These are phyloP conservation scores for Byssoonygena ceratinophila DNA, from an alignment of 2,329 filamentous ascomycete genomes.

Conservation along the genomic window DNA sequence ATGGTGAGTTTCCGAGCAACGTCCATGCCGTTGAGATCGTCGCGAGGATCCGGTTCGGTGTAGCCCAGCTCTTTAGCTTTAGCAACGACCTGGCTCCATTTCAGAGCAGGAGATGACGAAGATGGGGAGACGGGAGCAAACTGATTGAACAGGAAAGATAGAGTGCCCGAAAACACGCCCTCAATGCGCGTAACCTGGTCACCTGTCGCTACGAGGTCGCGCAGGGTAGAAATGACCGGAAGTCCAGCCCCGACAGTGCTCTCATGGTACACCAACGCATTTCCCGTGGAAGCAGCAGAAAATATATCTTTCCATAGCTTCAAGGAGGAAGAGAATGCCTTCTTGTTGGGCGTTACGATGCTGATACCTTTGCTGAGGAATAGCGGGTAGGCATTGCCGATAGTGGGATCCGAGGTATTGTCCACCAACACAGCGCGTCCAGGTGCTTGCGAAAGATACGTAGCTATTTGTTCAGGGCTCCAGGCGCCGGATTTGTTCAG, in stretches of 20 bases:
- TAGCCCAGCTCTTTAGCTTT: slow-evolving; percentile 90
- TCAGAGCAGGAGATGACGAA: slow-evolving; percentile 38
- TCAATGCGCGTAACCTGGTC: slow-evolving; percentile 87
- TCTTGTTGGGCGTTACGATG: slow-evolving; percentile 96
- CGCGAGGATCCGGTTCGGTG: slow-evolving; percentile 76
- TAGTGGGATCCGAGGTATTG: slow-evolving; percentile 83
- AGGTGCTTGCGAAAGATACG: slow-evolving; percentile 68
- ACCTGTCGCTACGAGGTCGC: slow-evolving; percentile 87
- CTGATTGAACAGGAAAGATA: slow-evolving; percentile 96
- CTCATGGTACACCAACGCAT: slow-evolving; percentile 85
- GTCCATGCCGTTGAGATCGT: slow-evolving; percentile 78
- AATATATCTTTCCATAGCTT: slow-evolving; percentile 84
- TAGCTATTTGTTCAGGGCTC: slow-evolving; percentile 57
- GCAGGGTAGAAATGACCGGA: slow-evolving; percentile 84
- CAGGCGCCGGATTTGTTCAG: slow-evolving; percentile 43
- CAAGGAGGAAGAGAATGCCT: slow-evolving; percentile 78
- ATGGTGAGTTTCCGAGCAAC: slow-evolving; percentile 96
- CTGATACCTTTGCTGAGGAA: slow-evolving; percentile 74
- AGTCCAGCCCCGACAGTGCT: slow-evolving; percentile 87
- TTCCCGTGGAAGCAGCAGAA: slow-evolving; percentile 49
- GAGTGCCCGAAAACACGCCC: slow-evolving; percentile 93
- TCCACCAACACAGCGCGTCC: slow-evolving; percentile 76
- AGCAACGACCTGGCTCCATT: slow-evolving; percentile 83
- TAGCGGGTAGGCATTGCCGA: slow-evolving; percentile 71
- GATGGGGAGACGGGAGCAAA: slow-evolving; percentile 72